Conservation (phyloP, 2,329 filamentous ascomycete species). For the Exophiala sideris region DNA sequence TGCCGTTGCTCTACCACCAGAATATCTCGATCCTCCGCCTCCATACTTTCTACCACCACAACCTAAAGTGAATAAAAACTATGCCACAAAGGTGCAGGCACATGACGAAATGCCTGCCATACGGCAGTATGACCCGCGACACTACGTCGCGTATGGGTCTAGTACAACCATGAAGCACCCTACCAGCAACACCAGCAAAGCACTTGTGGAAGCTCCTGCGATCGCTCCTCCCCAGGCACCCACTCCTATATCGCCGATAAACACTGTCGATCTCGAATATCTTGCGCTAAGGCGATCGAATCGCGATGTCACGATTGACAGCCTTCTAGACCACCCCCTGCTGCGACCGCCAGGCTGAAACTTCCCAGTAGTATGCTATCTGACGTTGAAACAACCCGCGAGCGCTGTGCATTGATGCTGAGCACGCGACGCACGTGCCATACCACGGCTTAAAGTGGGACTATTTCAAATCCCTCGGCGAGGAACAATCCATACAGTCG, state of each 20-base stretch:
- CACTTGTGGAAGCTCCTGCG: conserved; percentile 1
- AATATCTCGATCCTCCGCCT: conserved; percentile 22
- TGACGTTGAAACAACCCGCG: neutral
- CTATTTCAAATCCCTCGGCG: too few relatives aligned
- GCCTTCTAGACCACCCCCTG: conserved; percentile 12
- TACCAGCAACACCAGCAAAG: neutral
- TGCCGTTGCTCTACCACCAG: conserved; percentile 19
- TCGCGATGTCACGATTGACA: conserved; percentile 7
- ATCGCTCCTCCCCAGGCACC: conserved; percentile 11
- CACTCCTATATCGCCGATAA: conserved; percentile 18
- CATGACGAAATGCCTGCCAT: neutral
- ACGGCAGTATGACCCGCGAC: conserved; percentile 6
- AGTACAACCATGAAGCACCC: neutral
- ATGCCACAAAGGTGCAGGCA: neutral
- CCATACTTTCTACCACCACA: conserved; percentile 11
- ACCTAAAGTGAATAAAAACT: neutral
- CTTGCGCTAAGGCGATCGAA: conserved; percentile 6
- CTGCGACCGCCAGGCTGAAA: conserved; percentile 5
- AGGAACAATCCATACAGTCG: too few relatives aligned
- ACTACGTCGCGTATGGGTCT: neutral
- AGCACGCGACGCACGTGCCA: neutral
- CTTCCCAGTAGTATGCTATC: neutral
- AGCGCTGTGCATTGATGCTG: neutral
- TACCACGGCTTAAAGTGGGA: neutral
- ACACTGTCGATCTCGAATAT: conserved; percentile 14